Evolutionary conservation across 1,139 yeast genomes (phyloP), one percentile per base, ranked within the genome.

Genomic region (Taphrina deformans): DNA sequence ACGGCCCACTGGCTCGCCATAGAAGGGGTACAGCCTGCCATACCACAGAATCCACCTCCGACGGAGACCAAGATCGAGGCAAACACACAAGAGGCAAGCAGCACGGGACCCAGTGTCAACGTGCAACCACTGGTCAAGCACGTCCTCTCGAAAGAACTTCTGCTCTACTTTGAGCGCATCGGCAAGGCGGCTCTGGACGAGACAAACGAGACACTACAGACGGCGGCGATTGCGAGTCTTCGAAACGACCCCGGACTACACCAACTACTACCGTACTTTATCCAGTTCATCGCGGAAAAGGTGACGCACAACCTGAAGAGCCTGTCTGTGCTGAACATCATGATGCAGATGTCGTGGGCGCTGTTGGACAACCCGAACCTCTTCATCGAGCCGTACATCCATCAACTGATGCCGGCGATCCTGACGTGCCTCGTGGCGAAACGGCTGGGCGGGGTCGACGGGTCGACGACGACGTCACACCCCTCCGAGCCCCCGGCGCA

Each of bases 11-110:
- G 99, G 99, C 81, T 95, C 48, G 98, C 99, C 0, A 89, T 95
- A 67, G 99, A 95, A 77, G 99, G 99, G 64, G 97, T 95, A 2
- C 99, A 95, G 74, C 99, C 99, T 0, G 88, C 95, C 62, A 93
- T 95, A 66, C 96, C 97, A 1, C 99, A 95, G 76, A 95, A 95
- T 77, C 99, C 99, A 40, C 83, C 88, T 53, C 85, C 92, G 26
- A 81, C 86, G 50, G 96, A 67, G 27, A 79, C 76, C 31, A 73
- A 77, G 68, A 73, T 75, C 59, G 74, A 83, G 1, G 75, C 77
- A 23, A 74, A 79, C 50, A 76, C 84, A 76, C 75, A 69, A 72
- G 71, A 53, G 72, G 72, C 63, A 72, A 73, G 69, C 71, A 64
- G 65, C n/a, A 55, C 33, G 9, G 51, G 48, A 56, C 79, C 63